These are phyloP conservation scores for Phascolomyces articulosus DNA, from an alignment of 371 early-diverging fungal genomes.

Conservation along the genomic window DNA sequence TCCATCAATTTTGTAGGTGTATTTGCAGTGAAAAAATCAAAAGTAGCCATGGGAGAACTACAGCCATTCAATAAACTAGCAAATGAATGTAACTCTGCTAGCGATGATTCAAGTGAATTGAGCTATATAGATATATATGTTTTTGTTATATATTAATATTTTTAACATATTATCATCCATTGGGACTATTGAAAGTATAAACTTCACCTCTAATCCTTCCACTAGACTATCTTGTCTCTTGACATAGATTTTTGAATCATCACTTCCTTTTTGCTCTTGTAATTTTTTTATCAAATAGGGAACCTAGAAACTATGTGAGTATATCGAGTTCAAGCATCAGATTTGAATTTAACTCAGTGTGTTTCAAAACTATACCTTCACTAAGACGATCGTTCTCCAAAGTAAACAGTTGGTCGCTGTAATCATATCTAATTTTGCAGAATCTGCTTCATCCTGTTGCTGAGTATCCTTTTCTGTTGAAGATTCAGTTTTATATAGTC, in stretches of 20 bases:
- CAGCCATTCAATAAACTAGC: constrained; percentile 52
- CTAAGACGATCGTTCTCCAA: constrained; percentile 46
- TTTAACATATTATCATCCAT: background rate
- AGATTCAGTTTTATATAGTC: constrained; percentile 1
- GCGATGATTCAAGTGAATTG: constrained; percentile 44
- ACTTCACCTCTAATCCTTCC: background rate
- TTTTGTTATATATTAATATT: background rate
- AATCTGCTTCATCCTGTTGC: background rate
- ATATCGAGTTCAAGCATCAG: background rate
- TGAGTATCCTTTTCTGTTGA: constrained; percentile 7
- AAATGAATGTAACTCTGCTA: constrained; percentile 43
- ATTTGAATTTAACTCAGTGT: background rate
- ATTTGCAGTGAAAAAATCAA: constrained; percentile 31
- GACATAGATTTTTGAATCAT: background rate
- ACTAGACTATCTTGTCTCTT: background rate
- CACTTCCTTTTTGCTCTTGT: background rate
- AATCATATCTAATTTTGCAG: constrained; percentile 15
- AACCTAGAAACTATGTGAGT: background rate
- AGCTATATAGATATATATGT: constrained; percentile 23
- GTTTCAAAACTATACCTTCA: too few relatives aligned
- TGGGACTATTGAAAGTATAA: background rate
- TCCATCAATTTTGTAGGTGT: constrained; percentile 27
- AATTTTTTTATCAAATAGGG: background rate
- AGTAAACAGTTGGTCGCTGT: constrained; percentile 38
- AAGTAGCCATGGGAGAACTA: constrained; percentile 32